A percentile compares a stretch with the other conserved stretches of the same genome.
phyloP scores from a whole-genome alignment of 1,284 basidiomycete genomes.

The Ceratobasidium theobromae region DNA sequence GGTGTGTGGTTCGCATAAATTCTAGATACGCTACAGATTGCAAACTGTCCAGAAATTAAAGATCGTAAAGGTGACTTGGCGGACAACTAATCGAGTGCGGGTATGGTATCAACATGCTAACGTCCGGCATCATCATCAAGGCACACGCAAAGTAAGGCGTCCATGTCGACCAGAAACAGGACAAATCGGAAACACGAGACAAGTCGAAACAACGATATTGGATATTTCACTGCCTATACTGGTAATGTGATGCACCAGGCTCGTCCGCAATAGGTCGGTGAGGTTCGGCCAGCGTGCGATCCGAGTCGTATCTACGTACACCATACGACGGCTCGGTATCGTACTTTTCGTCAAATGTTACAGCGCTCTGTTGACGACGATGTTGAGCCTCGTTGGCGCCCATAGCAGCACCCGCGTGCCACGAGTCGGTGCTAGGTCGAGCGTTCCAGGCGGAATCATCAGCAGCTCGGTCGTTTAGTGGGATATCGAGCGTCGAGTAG shows the following conservation, averaged over 20 bases:
- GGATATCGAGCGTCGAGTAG: slow-evolving; percentile 57
- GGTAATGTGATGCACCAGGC: slow-evolving; percentile 44
- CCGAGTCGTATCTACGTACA: not conserved
- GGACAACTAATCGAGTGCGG: slow-evolving; percentile 23
- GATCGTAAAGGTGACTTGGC: slow-evolving; percentile 13
- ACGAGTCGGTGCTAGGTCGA: slow-evolving; percentile 45
- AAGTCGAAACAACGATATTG: not conserved
- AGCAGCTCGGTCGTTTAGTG: slow-evolving; percentile 56
- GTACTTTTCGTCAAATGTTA: slow-evolving; percentile 28
- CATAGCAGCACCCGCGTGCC: slow-evolving; percentile 35
- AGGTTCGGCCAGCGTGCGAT: slow-evolving; percentile 14
- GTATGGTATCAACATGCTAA: slow-evolving; percentile 18
- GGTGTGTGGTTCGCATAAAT: not conserved
- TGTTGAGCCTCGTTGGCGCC: slow-evolving; percentile 35
- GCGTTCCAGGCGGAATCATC: slow-evolving; percentile 70
- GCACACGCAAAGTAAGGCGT: slow-evolving; percentile 13
- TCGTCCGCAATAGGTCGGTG: slow-evolving; percentile 30
- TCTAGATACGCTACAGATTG: slow-evolving; percentile 28
- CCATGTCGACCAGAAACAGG: slow-evolving; percentile 15
- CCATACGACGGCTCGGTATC: slow-evolving; percentile 34
- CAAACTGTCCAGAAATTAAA: slow-evolving; percentile 1
- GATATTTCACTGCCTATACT: not conserved
- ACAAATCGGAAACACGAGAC: not conserved
- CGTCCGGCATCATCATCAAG: slow-evolving; percentile 6
- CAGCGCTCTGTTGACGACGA: slow-evolving; percentile 32